Base-by-base conservation (phyloP, 306 rosid genomes). In the Trifolium pratense region DNA sequence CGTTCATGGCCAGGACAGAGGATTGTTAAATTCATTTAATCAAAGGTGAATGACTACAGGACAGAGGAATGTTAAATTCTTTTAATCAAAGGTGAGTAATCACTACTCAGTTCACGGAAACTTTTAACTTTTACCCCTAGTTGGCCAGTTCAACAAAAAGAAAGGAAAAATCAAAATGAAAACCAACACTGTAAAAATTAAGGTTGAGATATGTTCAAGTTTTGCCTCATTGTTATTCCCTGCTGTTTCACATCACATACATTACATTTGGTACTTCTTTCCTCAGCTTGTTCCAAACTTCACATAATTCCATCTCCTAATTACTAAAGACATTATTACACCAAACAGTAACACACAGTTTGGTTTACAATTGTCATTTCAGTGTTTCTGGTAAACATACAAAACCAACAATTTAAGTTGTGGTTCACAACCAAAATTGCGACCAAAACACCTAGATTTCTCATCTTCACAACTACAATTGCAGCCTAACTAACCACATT, bases 261-360 rank as follows among this genome's bases (percentile, higher is more conserved):
- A 39, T 61, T 70, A 63, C 32, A 37, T 66, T 52, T 12, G 12
- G 3, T 62, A 34, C 29, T 62, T 36, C 23, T 18, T 49, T 64
- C 32, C 34, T 48, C 16, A 16, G 56, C 65, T 49, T 46, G 20
- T 58, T 62, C 29, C 52, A 58, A 53, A 70, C 25, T 14, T 42
- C 6, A 36, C 37, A 69, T 31, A 53, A 73, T 74, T 59, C 18
- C 25, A 71, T 49, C 55, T 49, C 31, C 72, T 9, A 12, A 53
- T 40, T 20, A 53, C 60, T 56, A 60, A 59, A 67, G 20, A 3
- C 58, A 36, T 9, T n/a, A 8, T 5, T 5, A 26, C 9, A 46
- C 37, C 29, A 23, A 39, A 58, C 51, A n/a, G n/a, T n/a, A n/a
- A n/a, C n/a, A 77, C 42, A 11, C 26, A 58, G 15, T 23, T 65